Evolutionary conservation across 257 asterid species (phyloP).

Genomic region (Lycium ferocissimum): DNA sequence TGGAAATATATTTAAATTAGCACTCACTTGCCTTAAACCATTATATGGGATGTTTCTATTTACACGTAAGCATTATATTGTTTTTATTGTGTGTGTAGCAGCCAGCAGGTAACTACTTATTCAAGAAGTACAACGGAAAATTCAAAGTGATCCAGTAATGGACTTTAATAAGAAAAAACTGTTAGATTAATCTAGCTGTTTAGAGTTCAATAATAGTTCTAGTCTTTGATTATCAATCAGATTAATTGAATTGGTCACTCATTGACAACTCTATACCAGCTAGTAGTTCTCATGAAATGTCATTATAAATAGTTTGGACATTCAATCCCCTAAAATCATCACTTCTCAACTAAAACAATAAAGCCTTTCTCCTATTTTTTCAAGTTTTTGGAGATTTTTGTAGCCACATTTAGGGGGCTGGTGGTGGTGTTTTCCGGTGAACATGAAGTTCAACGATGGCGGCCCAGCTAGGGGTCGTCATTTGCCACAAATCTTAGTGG

Average conservation of each 20-base stretch:
- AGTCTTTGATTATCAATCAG: neutral
- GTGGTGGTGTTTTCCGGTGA: constrained; percentile 20
- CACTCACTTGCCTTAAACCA: neutral
- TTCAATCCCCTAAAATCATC: constrained; percentile 20
- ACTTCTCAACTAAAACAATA: constrained; percentile 23
- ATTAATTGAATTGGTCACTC: constrained; percentile 32
- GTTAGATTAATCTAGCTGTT: neutral
- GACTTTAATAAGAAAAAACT: neutral
- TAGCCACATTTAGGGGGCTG: constrained; percentile 7
- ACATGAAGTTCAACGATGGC: constrained; percentile 36
- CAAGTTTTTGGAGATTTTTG: neutral
- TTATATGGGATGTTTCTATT: neutral
- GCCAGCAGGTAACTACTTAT: neutral
- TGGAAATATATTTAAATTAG: constrained; percentile 1
- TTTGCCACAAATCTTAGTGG: constrained; percentile 28
- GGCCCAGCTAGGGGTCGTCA: constrained; percentile 36
- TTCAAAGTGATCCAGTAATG: constrained; percentile 22
- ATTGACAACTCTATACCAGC: constrained; percentile 31
- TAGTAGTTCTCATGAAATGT: neutral
- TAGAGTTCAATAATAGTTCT: neutral
- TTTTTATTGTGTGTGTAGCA: neutral
- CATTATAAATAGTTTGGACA: constrained; percentile 30
- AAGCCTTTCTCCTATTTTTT: neutral
- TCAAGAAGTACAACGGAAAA: neutral
- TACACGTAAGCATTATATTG: neutral